Evolutionary conservation across 1,139 yeast genomes (phyloP).

Genomic region (Geotrichum fermentans): DNA sequence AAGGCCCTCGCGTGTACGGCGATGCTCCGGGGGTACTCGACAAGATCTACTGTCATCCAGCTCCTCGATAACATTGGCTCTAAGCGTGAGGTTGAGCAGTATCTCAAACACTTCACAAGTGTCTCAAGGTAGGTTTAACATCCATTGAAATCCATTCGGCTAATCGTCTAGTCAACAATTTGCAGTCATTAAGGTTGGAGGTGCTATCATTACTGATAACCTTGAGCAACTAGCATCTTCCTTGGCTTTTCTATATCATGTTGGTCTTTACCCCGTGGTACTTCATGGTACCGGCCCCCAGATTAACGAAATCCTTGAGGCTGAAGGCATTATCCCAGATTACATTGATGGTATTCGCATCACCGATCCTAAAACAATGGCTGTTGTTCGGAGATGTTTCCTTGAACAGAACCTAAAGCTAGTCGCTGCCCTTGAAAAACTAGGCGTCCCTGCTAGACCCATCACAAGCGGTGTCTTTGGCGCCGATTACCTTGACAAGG

Average conservation of each 20-base stretch:
- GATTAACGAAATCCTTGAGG: conserved; percentile 86
- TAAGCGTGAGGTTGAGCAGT: conserved; percentile 95
- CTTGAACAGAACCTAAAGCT: conserved; percentile 88
- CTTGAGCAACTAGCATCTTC: conserved; percentile 93
- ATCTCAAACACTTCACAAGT: conserved; percentile 89
- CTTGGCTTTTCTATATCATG: conserved; percentile 90
- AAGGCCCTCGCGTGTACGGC: background rate
- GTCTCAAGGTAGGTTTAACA: conserved; percentile 43
- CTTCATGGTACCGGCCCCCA: conserved; percentile 98
- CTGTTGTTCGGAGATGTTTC: conserved; percentile 90
- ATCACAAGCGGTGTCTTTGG: conserved; percentile 95
- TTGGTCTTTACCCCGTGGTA: conserved; percentile 92
- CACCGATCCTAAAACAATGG: conserved; percentile 91
- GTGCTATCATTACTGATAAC: conserved; percentile 95
- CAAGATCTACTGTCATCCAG: conserved; percentile 92
- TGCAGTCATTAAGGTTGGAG: conserved; percentile 97
- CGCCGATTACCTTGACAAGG: conserved; percentile 86
- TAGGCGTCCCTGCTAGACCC: conserved; percentile 97
- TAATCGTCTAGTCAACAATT: conserved; percentile 80
- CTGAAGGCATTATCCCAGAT: conserved; percentile 92
- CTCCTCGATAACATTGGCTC: conserved; percentile 91
- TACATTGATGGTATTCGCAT: conserved; percentile 94
- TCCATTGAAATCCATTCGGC: background rate
- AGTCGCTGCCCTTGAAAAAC: conserved; percentile 89
- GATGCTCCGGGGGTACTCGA: conserved; percentile 41